These are phyloP conservation scores for Suillus subalutaceus DNA, from an alignment of 768 basidiomycete genomes.

Conservation along the genomic window DNA sequence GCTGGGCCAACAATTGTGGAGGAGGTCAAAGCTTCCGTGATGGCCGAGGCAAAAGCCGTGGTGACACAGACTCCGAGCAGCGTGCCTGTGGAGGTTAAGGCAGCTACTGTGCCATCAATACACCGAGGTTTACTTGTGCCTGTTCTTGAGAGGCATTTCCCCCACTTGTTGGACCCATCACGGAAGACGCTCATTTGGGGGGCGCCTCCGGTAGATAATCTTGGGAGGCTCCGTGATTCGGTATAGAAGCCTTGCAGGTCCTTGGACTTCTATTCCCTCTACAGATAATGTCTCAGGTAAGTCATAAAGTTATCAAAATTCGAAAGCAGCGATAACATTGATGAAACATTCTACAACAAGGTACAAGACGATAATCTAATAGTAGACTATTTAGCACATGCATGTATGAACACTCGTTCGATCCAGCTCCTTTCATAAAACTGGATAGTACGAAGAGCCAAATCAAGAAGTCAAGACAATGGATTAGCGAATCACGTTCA, in stretches of 20 bases:
- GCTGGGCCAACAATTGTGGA: slow-evolving; percentile 27
- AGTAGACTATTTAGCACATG: slow-evolving; percentile 9
- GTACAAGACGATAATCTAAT: slow-evolving; percentile 9
- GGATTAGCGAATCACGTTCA: not conserved
- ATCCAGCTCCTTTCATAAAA: slow-evolving; percentile 11
- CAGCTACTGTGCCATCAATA: slow-evolving; percentile 6
- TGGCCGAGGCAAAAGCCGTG: slow-evolving; percentile 25
- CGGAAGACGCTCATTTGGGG: slow-evolving; percentile 71
- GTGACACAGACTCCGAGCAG: slow-evolving; percentile 8
- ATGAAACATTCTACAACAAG: not conserved
- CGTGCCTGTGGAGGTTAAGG: not conserved
- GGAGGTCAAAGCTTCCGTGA: slow-evolving; percentile 32
- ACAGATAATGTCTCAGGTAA: not conserved
- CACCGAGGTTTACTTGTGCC: slow-evolving; percentile 49
- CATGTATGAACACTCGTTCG: slow-evolving; percentile 6
- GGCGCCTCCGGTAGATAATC: slow-evolving; percentile 67
- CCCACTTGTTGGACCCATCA: slow-evolving; percentile 58
- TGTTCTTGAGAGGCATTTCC: slow-evolving; percentile 47
- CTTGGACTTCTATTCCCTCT: not conserved
- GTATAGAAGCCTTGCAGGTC: not conserved
- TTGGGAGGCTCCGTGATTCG: slow-evolving; percentile 49
- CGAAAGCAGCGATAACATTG: not conserved
- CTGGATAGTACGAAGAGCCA: not conserved
- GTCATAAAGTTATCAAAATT: not conserved
- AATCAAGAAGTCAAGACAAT: slow-evolving; percentile 3